Percentiles rank a stretch among this genome's conserved stretches.
phyloP scores from a whole-genome alignment of 306 rosid genomes.

The Betula pendula region DNA sequence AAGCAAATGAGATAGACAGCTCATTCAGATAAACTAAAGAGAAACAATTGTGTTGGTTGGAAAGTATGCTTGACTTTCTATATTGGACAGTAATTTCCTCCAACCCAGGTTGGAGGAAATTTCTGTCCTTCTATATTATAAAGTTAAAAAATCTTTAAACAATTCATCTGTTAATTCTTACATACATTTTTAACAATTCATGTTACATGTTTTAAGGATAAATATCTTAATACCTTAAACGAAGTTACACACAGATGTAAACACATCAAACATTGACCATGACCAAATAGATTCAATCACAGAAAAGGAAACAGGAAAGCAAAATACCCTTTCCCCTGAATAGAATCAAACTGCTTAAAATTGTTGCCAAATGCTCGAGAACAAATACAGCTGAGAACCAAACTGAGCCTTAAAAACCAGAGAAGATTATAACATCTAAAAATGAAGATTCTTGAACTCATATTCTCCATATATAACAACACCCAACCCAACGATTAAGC shows the following conservation, averaged over 20 bases:
- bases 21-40: background rate
- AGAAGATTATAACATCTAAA: background rate
- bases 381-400: background rate
- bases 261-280: background rate
- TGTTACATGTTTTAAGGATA: no score
- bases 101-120: no score
- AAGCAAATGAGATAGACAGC: conserved; percentile 25
- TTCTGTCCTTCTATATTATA: no score
- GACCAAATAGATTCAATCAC: background rate
- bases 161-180: no score
- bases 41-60: background rate
- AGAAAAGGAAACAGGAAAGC: background rate
- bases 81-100: no score
- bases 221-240: background rate
- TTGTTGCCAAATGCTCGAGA: background rate
- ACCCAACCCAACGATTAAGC: no score
- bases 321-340: background rate
- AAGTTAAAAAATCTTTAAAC: no score
- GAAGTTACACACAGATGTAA: background rate
- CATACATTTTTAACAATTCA: no score
- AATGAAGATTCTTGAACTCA: background rate
- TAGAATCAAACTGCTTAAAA: background rate
- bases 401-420: background rate
- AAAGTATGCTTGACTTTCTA: no score
- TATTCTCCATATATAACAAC: conserved; percentile 1